Conservation (phyloP, 192 early-diverging fungal species). For the Powellomyces hirtus region DNA sequence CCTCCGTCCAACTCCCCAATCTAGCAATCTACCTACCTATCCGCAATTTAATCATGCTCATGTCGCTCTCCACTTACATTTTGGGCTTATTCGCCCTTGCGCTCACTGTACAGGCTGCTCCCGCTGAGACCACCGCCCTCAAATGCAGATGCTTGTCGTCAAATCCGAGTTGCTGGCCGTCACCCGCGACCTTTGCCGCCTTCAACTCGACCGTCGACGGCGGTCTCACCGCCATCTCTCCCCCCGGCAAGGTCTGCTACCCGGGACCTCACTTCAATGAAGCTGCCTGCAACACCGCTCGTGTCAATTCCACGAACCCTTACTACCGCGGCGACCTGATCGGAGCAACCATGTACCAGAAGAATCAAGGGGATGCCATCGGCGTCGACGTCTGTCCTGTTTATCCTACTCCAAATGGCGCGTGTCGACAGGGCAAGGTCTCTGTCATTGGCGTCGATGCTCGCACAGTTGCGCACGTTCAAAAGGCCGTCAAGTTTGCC, state of each 20-base stretch:
- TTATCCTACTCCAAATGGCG: background rate
- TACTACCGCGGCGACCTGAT: background rate
- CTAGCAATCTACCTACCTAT: too few species aligned
- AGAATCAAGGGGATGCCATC: background rate
- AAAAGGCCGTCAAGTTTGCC: conserved; percentile 10
- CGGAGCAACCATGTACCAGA: background rate
- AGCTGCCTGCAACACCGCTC: background rate
- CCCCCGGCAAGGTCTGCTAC: background rate
- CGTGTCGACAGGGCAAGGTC: background rate
- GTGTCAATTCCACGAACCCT: background rate
- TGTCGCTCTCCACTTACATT: too few species aligned
- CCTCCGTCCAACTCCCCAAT: too few species aligned
- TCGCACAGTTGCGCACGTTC: background rate
- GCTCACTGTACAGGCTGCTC: too few species aligned
- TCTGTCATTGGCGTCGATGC: background rate
- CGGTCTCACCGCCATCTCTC: background rate
- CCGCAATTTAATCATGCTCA: too few species aligned
- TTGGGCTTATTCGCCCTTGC: too few species aligned
- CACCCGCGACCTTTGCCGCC: background rate
- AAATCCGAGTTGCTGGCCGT: conserved; percentile 9
- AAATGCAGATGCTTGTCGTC: background rate
- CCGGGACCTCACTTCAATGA: background rate
- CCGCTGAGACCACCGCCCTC: too few species aligned
- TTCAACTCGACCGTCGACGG: background rate
- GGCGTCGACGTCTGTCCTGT: background rate